A percentile compares a stretch with the other conserved stretches of the same genome.
phyloP scores from a whole-genome alignment of 1,284 basidiomycete genomes.

The Cystobasidium sp. region DNA sequence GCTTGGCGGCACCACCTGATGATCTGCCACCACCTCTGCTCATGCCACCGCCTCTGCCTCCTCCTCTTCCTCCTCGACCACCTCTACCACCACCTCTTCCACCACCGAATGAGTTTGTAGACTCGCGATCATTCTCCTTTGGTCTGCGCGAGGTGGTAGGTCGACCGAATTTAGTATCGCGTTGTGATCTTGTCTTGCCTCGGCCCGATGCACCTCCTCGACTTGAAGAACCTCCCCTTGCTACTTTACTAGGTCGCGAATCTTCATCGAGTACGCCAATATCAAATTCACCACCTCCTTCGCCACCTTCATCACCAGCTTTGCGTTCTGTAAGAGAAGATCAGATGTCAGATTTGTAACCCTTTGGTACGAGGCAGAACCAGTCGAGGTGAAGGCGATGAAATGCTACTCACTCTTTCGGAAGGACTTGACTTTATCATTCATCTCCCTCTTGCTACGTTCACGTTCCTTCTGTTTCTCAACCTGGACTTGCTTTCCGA shows the following conservation, averaged over 20 bases:
- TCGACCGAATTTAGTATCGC: conserved; percentile 80
- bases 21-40: conserved; percentile 56
- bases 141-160: conserved; percentile 67
- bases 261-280: conserved; percentile 78
- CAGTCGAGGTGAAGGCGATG: background rate
- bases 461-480: conserved; percentile 82
- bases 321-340: conserved; percentile 50
- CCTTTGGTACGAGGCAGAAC: background rate
- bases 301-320: conserved; percentile 64
- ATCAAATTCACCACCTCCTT: conserved; percentile 74
- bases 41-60: conserved; percentile 56
- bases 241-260: conserved; percentile 63
- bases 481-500: conserved; percentile 92
- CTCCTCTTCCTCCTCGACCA: conserved; percentile 52
- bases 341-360: background rate
- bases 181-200: conserved; percentile 66
- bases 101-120: conserved; percentile 66
- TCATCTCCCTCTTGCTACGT: conserved; percentile 77
- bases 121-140: conserved; percentile 79
- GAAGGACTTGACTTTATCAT: conserved; percentile 77
- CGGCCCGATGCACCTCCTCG: conserved; percentile 54
- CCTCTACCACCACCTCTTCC: conserved; percentile 55
- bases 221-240: conserved; percentile 54
- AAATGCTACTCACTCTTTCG: conserved; percentile 74
- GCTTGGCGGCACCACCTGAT: conserved; percentile 43